Conservation (phyloP, 768 basidiomycete genomes). For the Dentipellis sp. region DNA sequence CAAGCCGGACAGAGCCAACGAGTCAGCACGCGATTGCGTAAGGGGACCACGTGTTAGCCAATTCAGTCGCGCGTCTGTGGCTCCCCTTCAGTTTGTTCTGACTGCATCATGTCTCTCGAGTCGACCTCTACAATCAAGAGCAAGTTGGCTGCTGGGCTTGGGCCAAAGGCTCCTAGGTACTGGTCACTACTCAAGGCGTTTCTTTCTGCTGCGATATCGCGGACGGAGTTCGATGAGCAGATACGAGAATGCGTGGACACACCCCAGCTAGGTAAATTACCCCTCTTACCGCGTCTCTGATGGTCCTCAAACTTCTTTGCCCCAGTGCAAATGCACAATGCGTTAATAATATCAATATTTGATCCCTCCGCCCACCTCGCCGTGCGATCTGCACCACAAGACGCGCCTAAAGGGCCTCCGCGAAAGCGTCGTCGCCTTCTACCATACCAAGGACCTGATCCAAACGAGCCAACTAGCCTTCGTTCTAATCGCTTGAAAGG, state of each 20-base stretch:
- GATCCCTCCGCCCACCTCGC: conserved; percentile 69
- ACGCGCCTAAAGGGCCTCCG: conserved; percentile 49
- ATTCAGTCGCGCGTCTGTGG: background rate
- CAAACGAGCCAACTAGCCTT: conserved; percentile 41
- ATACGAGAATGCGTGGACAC: conserved; percentile 55
- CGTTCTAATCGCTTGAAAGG: conserved; percentile 59
- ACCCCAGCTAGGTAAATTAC: conserved; percentile 35
- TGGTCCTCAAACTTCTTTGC: background rate
- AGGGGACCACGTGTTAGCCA: background rate
- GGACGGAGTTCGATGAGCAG: conserved; percentile 67
- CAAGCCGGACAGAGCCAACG: background rate
- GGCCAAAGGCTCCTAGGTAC: conserved; percentile 49
- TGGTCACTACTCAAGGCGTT: conserved; percentile 59
- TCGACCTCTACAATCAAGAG: conserved; percentile 67
- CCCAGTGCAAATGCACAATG: conserved; percentile 73
- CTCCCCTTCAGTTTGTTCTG: background rate
- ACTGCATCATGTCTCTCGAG: conserved; percentile 53
- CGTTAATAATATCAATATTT: conserved; percentile 74
- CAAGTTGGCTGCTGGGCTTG: conserved; percentile 55
- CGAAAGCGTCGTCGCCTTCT: conserved; percentile 62
- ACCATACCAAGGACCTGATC: conserved; percentile 63
- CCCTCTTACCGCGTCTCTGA: background rate
- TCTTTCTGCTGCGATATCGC: conserved; percentile 57
- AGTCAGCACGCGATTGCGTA: background rate
- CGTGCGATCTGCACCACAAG: conserved; percentile 55